phyloP scores from a whole-genome alignment of 495 filamentous ascomycete genomes.

The Lichenothelia convexa region DNA sequence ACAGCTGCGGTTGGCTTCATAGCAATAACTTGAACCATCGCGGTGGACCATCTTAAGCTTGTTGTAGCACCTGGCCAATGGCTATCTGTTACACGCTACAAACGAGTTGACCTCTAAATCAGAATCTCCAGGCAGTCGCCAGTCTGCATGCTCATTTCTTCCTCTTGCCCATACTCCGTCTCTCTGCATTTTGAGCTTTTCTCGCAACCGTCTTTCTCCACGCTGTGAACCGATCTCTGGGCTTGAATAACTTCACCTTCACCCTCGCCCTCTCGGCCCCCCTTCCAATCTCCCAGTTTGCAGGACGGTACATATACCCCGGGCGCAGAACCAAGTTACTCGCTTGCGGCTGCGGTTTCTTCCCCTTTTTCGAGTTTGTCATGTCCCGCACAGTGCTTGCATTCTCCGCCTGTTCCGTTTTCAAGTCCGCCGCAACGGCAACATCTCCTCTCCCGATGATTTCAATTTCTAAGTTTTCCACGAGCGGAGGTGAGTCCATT shows the following conservation, averaged over 20 bases:
- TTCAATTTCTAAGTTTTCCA: conserved; percentile 2
- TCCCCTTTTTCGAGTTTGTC: conserved; percentile 1
- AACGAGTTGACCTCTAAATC: too few species aligned
- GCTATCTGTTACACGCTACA: too few species aligned
- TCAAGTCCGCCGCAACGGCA: conserved; percentile 4
- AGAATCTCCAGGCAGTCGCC: too few species aligned
- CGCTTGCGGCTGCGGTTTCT: not conserved
- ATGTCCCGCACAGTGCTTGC: not conserved
- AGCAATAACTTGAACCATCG: too few species aligned
- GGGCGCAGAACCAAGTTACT: conserved; percentile 25
- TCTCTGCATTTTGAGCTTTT: conserved; percentile 34
- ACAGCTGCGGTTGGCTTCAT: too few species aligned
- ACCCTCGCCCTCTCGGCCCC: conserved; percentile 41
- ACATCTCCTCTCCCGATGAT: conserved; percentile 1
- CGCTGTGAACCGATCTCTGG: conserved; percentile 39
- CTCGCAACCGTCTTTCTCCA: conserved; percentile 41
- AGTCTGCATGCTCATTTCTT: conserved; percentile 26
- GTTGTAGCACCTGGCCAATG: too few species aligned
- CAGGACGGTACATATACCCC: conserved; percentile 66
- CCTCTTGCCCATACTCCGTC: conserved; percentile 38
- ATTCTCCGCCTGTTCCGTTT: not conserved
- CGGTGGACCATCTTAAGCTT: too few species aligned
- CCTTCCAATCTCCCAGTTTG: conserved; percentile 69
- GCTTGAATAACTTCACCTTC: conserved; percentile 32
- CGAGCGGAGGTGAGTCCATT: conserved; percentile 11